Base-by-base conservation (phyloP, 202 grass and related monocot species). In the Brachypodium distachyon region DNA sequence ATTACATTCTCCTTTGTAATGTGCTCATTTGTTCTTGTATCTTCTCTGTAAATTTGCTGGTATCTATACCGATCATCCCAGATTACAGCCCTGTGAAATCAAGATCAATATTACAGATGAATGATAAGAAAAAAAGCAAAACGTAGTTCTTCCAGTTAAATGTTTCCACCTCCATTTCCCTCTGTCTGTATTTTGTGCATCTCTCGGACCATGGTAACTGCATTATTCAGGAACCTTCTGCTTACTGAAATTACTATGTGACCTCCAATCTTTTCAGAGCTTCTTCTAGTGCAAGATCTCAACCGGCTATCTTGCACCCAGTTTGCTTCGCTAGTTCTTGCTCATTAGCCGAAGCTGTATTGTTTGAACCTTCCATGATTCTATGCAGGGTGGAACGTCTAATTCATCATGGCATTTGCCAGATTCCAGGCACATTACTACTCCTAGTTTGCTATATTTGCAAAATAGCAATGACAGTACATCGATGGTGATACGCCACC, bases 11-110 rank as follows among this genome's bases (percentile, higher is more conserved):
- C 48, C 66, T 29, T 17, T 74, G 57, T 79, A 64, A 36, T 14
- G 29, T 59, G 75, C 48, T 70, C 41, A 81, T 77, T 77, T 70
- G 72, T 84, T 81, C 32, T 76, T 70, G 77, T 67, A 89, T 55
- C 47, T 17, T 77, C 61, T 84, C 63, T 85, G 86, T 89, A 89
- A 73, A 85, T 84, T 77, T 74, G 21, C 67, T 81, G 62, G 44
- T 50, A 41, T 60, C 43, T 81, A 85, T 81, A 85, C 49, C 51
- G 26, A 72, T 72, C 57, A 72, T 46, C 65, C 64, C 54, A 59
- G 59, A 83, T 58, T 65, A 82, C 23, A 61, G 14, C 27, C n/a
- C 50, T 39, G 14, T 77, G 82, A 81, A 77, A 81, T 67, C 32
- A 85, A 81, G 68, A 52, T 77, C 26, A 61, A 50, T 89, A 77